A percentile compares a stretch with the other conserved stretches of the same genome.
phyloP scores from a whole-genome alignment of 2,329 filamentous ascomycete genomes.

The Fusarium clavum region DNA sequence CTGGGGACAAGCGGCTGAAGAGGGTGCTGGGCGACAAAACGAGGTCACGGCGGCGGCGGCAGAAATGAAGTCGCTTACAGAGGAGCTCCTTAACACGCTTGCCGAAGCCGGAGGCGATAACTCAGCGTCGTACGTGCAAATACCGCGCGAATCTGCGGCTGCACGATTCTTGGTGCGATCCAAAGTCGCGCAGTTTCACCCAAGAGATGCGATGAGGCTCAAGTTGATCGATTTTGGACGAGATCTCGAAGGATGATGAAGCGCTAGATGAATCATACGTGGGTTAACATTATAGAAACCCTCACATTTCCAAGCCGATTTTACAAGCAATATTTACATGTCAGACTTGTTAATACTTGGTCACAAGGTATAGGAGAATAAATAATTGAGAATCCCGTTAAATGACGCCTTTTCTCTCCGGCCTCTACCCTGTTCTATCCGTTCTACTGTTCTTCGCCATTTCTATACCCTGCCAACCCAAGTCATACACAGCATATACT shows the following conservation, averaged over 20 bases:
- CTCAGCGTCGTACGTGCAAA: conserved; percentile 67
- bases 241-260: conserved; percentile 65
- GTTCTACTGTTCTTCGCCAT: background rate
- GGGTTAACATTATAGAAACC: background rate
- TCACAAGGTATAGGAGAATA: background rate
- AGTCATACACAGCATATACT: background rate
- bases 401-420: conserved; percentile 9
- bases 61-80: conserved; percentile 71
- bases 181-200: conserved; percentile 75
- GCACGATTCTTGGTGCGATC: conserved; percentile 73
- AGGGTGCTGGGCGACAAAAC: conserved; percentile 51
- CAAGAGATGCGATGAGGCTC: conserved; percentile 69
- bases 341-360: background rate
- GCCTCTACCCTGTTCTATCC: conserved; percentile 37
- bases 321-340: background rate
- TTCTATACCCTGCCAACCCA: conserved; percentile 11
- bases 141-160: conserved; percentile 71
- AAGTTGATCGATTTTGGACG: conserved; percentile 73
- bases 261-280: background rate
- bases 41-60: conserved; percentile 63
- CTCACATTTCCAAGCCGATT: background rate
- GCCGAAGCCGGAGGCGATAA: conserved; percentile 66
- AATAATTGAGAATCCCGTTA: background rate
- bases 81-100: conserved; percentile 69
- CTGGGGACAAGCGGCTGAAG: conserved; percentile 59